Base-by-base conservation (phyloP, 768 basidiomycete genomes). In the Amanita thiersii region DNA sequence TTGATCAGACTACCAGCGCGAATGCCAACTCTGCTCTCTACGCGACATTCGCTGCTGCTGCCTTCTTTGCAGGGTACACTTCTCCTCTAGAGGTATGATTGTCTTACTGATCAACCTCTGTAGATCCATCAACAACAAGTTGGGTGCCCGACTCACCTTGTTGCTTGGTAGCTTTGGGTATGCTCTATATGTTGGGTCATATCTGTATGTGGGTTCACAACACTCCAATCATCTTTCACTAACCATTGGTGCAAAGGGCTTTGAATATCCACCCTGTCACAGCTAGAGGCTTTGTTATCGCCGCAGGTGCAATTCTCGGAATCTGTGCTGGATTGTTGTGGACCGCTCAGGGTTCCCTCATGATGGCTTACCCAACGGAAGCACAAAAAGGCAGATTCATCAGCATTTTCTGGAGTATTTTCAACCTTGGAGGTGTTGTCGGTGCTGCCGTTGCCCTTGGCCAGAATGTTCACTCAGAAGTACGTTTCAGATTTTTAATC, bases 291-390 rank as follows among this genome's bases (percentile, higher is more conserved):
- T 89, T 88, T 54, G 76, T 84, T 32, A 75, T 89, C 48, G 73
- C 65, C 12, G 69, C 84, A 2, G 87, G 86, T 14, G 80, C 81
- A 28, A 52, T 85, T 42, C 76, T 88, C 12, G 87, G 87, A 12
- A 47, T 86, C 37, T 85, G 81, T 52, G 86, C 72, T 1, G 71
- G 69, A 37, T 53, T 90, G 32, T 63, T 89, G 5, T 89, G 87
- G 87, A 81, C 86, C 0, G 83, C 86, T 0, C 86, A 90, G 52
- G 88, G 86, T n/a, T 80, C 77, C 12, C 63, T 90, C 45, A 88
- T 89, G 79, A 62, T 91, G 58, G 76, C 84, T 3, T 90, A 90
- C 57, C 83, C 86, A 0, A 86, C 83, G 0, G 86, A 90, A 56
- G 53, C 59, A 34, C 75, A 89, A 56, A 90, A 90, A 57, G 86